Percentiles rank a stretch among this genome's conserved stretches.
These are phyloP conservation scores for Floccularia luteovirens DNA, from an alignment of 768 basidiomycete species.

Conservation along the genomic window DNA sequence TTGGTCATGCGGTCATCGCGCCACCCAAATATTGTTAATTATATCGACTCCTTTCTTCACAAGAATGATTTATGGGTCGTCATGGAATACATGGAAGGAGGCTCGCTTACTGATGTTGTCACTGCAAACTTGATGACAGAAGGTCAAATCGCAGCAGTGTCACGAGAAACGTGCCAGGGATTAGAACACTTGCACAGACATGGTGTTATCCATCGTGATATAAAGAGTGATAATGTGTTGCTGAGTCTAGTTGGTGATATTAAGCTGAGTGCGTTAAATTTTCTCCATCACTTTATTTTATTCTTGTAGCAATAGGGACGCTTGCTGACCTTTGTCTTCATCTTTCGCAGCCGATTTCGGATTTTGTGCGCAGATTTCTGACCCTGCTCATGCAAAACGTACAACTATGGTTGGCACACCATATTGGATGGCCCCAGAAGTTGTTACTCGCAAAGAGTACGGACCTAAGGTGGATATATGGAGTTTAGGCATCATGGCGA, in stretches of 20 bases:
- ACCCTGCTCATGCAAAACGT: slow-evolving; percentile 82
- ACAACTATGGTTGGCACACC: slow-evolving; percentile 99
- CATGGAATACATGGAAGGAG: slow-evolving; percentile 99
- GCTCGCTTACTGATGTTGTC: slow-evolving; percentile 90
- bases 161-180: slow-evolving; percentile 87
- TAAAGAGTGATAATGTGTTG: slow-evolving; percentile 97
- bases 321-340: slow-evolving; percentile 5
- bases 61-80: slow-evolving; percentile 99
- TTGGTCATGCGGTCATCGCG: slow-evolving; percentile 96
- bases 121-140: slow-evolving; percentile 96
- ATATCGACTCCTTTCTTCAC: slow-evolving; percentile 96
- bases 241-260: slow-evolving; percentile 92
- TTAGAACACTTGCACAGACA: slow-evolving; percentile 92
- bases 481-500: slow-evolving; percentile 94
- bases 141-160: slow-evolving; percentile 97
- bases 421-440: slow-evolving; percentile 99
- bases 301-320: too few species aligned
- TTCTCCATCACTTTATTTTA: too few species aligned
- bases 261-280: slow-evolving; percentile 78
- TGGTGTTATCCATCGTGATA: slow-evolving; percentile 97
- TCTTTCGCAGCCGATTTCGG: slow-evolving; percentile 80
- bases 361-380: slow-evolving; percentile 96
- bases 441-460: slow-evolving; percentile 96
- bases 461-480: slow-evolving; percentile 98
- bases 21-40: slow-evolving; percentile 99